phyloP scores from a whole-genome alignment of 306 rosid species.

The Cucumis melo region DNA sequence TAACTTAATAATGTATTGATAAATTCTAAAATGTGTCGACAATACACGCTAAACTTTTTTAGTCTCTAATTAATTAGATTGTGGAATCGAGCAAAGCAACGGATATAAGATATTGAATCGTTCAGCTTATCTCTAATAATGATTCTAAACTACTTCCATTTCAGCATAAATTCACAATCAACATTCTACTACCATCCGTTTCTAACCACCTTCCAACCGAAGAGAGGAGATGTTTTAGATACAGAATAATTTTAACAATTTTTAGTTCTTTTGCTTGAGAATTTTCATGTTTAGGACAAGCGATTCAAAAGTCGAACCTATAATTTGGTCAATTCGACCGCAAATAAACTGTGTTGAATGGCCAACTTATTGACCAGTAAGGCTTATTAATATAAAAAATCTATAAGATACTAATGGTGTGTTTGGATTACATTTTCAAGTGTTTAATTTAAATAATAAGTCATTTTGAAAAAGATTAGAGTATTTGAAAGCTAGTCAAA shows the following conservation, averaged over 20 bases:
- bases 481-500: too few relatives aligned
- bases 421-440: too few relatives aligned
- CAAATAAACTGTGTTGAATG: background rate
- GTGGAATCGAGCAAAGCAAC: background rate
- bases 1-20: background rate
- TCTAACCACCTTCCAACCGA: too few relatives aligned
- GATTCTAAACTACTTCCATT: background rate
- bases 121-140: background rate
- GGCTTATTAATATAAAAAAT: background rate
- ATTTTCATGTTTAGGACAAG: background rate
- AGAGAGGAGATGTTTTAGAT: too few relatives aligned
- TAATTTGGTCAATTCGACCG: background rate
- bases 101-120: background rate
- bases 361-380: background rate
- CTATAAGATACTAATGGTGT: too few relatives aligned
- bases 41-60: background rate
- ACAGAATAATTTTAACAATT: too few relatives aligned
- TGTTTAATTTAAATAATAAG: too few relatives aligned
- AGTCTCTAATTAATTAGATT: background rate
- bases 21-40: background rate
- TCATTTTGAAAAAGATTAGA: too few relatives aligned
- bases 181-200: background rate
- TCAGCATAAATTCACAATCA: background rate
- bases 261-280: too few relatives aligned
- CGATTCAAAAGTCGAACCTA: background rate